phyloP scores from a whole-genome alignment of 805 yeast species.

The Myxozyma kluyveri region DNA sequence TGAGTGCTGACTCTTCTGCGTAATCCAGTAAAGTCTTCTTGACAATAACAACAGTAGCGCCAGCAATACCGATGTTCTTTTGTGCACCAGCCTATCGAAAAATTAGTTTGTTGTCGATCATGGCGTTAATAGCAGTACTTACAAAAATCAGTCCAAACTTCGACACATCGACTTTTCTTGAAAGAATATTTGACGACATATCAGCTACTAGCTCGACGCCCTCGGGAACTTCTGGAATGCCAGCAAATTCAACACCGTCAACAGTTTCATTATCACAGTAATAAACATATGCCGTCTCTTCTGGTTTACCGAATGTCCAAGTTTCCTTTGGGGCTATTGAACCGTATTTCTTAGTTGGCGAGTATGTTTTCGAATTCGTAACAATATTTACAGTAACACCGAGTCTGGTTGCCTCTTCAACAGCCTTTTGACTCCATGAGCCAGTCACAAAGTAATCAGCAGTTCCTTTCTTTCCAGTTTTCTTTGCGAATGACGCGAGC shows the following conservation, averaged over 20 bases:
- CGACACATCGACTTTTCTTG: slow-evolving; percentile 74
- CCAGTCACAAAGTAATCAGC: slow-evolving; percentile 91
- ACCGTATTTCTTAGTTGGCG: slow-evolving; percentile 55
- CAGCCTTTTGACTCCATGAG: slow-evolving; percentile 86
- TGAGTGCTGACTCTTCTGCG: slow-evolving; percentile 61
- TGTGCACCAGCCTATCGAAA: slow-evolving; percentile 80
- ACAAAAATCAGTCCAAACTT: slow-evolving; percentile 79
- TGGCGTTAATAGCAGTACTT: slow-evolving; percentile 7
- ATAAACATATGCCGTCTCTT: slow-evolving; percentile 80
- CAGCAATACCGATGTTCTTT: slow-evolving; percentile 96
- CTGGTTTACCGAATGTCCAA: slow-evolving; percentile 58
- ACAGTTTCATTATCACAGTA: slow-evolving; percentile 97
- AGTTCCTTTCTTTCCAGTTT: slow-evolving; percentile 69
- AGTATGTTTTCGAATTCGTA: slow-evolving; percentile 56
- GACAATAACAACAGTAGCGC: slow-evolving; percentile 86
- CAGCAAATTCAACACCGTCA: slow-evolving; percentile 83
- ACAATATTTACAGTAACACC: slow-evolving; percentile 72
- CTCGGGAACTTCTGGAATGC: slow-evolving; percentile 53
- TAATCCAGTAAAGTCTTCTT: slow-evolving; percentile 69
- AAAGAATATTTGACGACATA: slow-evolving; percentile 88
- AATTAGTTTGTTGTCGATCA: too few species aligned
- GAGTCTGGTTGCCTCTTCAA: slow-evolving; percentile 80
- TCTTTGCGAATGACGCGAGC: slow-evolving; percentile 68
- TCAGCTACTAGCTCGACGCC: slow-evolving; percentile 86
- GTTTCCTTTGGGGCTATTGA: slow-evolving; percentile 56